phyloP scores from a whole-genome alignment of 805 yeast genomes.

The Suhomyces xylopsoci region DNA sequence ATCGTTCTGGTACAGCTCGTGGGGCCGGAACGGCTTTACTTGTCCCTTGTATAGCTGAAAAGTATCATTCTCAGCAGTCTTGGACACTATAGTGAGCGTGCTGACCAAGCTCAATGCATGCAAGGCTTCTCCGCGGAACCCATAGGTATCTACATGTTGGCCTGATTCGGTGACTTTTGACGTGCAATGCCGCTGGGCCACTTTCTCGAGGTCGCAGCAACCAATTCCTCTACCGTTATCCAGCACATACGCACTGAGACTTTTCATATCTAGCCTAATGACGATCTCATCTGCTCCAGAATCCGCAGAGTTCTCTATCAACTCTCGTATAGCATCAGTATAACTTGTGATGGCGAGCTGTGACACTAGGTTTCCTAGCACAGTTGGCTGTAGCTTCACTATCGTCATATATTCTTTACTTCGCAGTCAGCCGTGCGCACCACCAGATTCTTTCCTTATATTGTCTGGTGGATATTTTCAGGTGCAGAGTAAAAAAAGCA shows the following conservation, averaged over 20 bases:
- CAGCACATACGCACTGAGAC: slow-evolving; percentile 37
- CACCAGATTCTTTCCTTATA: too few species aligned
- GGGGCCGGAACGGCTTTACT: not conserved
- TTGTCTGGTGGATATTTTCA: too few species aligned
- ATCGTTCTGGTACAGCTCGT: not conserved
- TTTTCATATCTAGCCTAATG: slow-evolving; percentile 31
- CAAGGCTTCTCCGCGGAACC: slow-evolving; percentile 12
- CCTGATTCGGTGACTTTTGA: slow-evolving; percentile 3
- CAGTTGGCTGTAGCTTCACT: slow-evolving; percentile 12
- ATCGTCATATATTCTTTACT: not conserved
- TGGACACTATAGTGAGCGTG: slow-evolving; percentile 47
- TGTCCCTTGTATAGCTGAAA: not conserved
- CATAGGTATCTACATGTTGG: slow-evolving; percentile 1
- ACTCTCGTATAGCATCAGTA: slow-evolving; percentile 44
- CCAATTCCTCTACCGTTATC: slow-evolving; percentile 77
- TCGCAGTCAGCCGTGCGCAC: too few species aligned
- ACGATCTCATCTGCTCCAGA: slow-evolving; percentile 42
- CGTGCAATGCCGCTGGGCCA: slow-evolving; percentile 45
- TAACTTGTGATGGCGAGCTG: slow-evolving; percentile 35
- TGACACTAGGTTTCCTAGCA: slow-evolving; percentile 19
- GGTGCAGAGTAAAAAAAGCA: too few species aligned
- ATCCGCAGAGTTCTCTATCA: slow-evolving; percentile 56
- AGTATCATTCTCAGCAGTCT: slow-evolving; percentile 16
- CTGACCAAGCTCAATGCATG: slow-evolving; percentile 19
- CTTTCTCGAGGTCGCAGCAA: slow-evolving; percentile 40